Percentiles rank a stretch among this genome's conserved stretches.
These are phyloP conservation scores for Berberis vulgaris DNA, from an alignment of 164 flowering plant genomes.

Conservation along the genomic window DNA sequence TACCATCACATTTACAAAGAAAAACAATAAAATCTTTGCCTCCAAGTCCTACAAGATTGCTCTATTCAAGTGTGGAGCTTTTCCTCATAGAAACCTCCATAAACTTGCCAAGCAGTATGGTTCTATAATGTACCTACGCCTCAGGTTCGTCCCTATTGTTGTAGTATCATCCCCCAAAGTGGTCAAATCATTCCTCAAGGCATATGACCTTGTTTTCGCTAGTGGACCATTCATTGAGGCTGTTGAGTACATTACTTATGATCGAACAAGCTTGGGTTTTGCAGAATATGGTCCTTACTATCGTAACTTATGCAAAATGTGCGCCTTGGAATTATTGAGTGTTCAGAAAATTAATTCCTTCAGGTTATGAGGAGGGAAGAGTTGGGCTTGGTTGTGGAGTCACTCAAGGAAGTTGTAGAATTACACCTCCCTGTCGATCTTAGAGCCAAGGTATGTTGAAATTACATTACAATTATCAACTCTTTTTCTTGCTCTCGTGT, in stretches of 20 bases:
- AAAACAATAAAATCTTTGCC: too few species aligned
- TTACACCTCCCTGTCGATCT: conserved; percentile 11
- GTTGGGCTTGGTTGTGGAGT: conserved; percentile 14
- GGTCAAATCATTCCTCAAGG: not conserved
- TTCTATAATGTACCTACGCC: not conserved
- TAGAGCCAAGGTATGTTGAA: conserved; percentile 7
- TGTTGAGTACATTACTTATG: not conserved
- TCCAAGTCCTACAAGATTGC: too few species aligned
- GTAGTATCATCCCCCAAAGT: not conserved
- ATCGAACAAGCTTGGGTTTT: not conserved
- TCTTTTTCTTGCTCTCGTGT: too few species aligned
- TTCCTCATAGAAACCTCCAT: not conserved
- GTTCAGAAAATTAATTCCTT: conserved; percentile 18
- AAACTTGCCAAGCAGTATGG: not conserved
- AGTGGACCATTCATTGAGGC: not conserved
- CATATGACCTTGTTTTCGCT: not conserved
- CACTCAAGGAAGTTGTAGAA: conserved; percentile 13
- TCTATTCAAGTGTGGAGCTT: not conserved
- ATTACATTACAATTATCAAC: too few species aligned
- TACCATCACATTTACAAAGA: too few species aligned
- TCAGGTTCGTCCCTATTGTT: not conserved
- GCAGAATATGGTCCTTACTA: conserved; percentile 18
- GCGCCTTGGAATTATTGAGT: conserved; percentile 29
- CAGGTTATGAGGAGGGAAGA: conserved; percentile 27
- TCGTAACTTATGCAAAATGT: conserved; percentile 29